These are phyloP conservation scores for Syzygium malaccense DNA, from an alignment of 441 rosid species.

Conservation along the genomic window DNA sequence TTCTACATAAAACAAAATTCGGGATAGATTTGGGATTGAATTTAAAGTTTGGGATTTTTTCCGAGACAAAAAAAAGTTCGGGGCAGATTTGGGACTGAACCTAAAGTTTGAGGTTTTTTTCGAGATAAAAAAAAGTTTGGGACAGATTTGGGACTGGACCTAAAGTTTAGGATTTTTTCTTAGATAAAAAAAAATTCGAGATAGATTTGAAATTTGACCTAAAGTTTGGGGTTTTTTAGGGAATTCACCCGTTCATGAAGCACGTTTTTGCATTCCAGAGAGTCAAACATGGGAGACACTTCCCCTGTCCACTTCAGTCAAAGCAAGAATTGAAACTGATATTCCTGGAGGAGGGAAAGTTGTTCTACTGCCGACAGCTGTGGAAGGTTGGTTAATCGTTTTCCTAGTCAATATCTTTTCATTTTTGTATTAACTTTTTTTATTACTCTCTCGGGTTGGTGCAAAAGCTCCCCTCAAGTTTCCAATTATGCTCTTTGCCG, in stretches of 20 bases:
- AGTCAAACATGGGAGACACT: constrained; percentile 74
- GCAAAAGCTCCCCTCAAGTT: not conserved
- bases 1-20: too few species aligned
- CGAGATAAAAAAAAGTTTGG: too few species aligned
- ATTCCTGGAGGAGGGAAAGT: constrained; percentile 37
- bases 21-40: too few species aligned
- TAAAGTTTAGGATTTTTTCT: too few species aligned
- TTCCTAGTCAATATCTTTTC: not conserved
- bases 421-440: not conserved
- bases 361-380: constrained; percentile 46
- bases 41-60: too few species aligned
- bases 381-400: constrained; percentile 47
- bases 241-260: constrained; percentile 44
- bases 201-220: too few species aligned
- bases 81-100: too few species aligned
- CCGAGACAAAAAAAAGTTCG: too few species aligned
- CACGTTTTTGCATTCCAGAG: constrained; percentile 72
- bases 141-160: too few species aligned
- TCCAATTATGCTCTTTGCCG: not conserved
- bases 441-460: not conserved
- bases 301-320: constrained; percentile 47
- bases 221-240: too few species aligned
- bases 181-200: too few species aligned
- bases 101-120: too few species aligned
- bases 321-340: constrained; percentile 31